A percentile compares a stretch with the other conserved stretches of the same genome.
phyloP scores from a whole-genome alignment of 306 rosid species.

The Psophocarpus tetragonolobus region DNA sequence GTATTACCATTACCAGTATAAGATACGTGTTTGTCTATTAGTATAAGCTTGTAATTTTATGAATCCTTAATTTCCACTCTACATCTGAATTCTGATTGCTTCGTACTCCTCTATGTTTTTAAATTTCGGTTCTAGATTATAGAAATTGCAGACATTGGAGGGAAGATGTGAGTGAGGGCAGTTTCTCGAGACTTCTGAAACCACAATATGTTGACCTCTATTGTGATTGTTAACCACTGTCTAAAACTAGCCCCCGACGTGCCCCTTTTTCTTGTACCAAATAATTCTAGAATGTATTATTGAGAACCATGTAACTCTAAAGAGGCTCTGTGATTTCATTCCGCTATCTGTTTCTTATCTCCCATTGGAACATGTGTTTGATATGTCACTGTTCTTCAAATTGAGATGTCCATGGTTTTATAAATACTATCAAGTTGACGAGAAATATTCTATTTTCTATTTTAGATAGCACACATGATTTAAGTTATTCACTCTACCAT shows the following conservation, averaged over 20 bases:
- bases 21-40: neutral
- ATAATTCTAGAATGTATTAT: neutral
- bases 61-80: neutral
- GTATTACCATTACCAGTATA: neutral
- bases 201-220: neutral
- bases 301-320: neutral
- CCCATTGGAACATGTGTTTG: neutral
- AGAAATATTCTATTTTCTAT: neutral
- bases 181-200: neutral
- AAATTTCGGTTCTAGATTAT: neutral
- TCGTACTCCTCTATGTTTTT: neutral
- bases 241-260: neutral
- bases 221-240: neutral
- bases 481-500: neutral
- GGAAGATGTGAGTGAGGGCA: neutral
- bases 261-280: neutral
- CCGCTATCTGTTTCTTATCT: neutral
- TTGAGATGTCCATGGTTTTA: neutral
- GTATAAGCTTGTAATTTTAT: neutral
- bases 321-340: neutral
- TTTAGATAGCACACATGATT: neutral
- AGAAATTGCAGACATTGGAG: neutral
- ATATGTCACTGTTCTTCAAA: neutral
- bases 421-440: neutral
- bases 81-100: neutral